Evolutionary conservation across 257 asterid species (phyloP), one percentile per base, ranked within the genome.

Genomic region (Thymus mandschuricus): DNA sequence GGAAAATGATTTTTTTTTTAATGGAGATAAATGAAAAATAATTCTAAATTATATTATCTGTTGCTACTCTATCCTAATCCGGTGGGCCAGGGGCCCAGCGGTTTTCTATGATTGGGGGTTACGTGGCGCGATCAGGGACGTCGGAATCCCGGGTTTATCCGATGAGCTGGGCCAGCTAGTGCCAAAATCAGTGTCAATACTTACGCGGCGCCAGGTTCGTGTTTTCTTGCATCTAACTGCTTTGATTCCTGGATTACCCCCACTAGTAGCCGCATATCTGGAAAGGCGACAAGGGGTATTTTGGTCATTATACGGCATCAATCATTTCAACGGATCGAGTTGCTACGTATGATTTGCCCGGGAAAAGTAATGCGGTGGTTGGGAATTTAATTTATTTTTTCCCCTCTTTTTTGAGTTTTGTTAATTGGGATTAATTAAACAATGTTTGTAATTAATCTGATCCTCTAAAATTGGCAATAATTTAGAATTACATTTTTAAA

Each of bases 201-300:
- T 34, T 85, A 90, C 87, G 96, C 96, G 92, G 97, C 97, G 89
- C 78, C 82, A 64, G 40, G 93, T 69, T 81, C 73, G 31, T 76
- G 94, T 82, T 71, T 72, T 77, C 72, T 33, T 51, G 49, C 69
- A 21, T 71, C 48, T 21, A 1, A 5, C 12, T 58, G 31, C 8
- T 4, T 10, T n/a, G 34, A 38, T 75, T 71, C 81, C 79, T 68
- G 41, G 46, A 63, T 59, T 75, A 54, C 72, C 82, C 76, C 76
- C 78, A 44, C 61, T 15, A 41, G 40, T 62, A 45, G 50, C 33
- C 46, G 7, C 72, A 51, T 51, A 40, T 33, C 13, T 13, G 59
- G 33, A 10, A 11, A 40, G 9, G 21, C 31, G 40, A 66, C 75
- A 30, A 79, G 77, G 86, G 83, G 64, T 79, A 48, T 0, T 69